Base-by-base conservation (phyloP, 208 protist genomes). In the Leishmania tropica region DNA sequence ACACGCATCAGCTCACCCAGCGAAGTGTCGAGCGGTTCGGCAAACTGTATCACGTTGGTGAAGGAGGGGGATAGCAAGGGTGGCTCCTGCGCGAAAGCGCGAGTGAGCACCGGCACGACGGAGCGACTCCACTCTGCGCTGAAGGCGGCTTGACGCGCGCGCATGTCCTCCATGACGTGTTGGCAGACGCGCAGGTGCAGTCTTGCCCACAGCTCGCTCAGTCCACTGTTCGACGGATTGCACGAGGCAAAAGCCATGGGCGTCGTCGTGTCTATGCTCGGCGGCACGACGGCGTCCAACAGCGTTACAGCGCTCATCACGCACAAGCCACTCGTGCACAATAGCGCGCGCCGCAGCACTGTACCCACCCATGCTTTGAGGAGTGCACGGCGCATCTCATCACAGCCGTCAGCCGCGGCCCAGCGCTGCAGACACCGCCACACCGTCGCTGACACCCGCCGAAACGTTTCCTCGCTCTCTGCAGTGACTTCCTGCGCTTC, bases 31-130 rank as follows among this genome's bases (percentile, higher is more conserved):
- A 83, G 35, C 31, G 75, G 54, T 10, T 71, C 71, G 19, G 62
- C 75, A 62, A 87, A 80, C n/a, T 78, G 31, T n/a, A 76, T 10
- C 31, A 78, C 35, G 8, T 47, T 78, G 51, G 68, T 53, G 28
- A 81, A 81, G 21, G 58, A 47, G 19, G 70, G 47, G 13, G 81
- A 81, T 21, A 85, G 77, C 58, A 81, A 76, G n/a, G 80, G 65
- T 19, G 84, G 84, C 78, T 88, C 84, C 8, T 67, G 77, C 1
- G 80, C 62, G 51, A 85, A 79, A 31, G 77, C 81, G 19, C 67
- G 77, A 19, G 60, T 56, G 37, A 88, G 77, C 48, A 77, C 77
- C 37, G 71, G 77, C 21, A n/a, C 54, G 5, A 88, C 84, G 42
- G 17, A 51, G 24, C 51, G 28, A 28, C 64, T 28, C 84, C 84